Percentiles rank a stretch among this genome's conserved stretches.
Conservation (phyloP, 805 yeast species). For the Isabelozyma pseudorhagii region DNA sequence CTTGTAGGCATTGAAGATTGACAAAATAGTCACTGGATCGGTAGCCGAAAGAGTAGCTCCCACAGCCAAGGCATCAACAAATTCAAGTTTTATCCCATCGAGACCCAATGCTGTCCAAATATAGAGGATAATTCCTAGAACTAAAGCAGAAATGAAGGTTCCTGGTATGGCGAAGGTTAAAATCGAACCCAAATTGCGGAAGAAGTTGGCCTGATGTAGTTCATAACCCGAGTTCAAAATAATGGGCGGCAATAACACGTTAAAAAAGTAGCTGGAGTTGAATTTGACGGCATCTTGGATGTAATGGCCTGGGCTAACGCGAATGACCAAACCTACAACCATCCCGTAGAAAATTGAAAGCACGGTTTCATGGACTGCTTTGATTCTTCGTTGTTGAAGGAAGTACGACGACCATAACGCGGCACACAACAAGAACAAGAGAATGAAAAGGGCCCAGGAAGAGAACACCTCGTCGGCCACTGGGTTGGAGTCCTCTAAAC, state of each 20-base stretch:
- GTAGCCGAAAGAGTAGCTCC: constrained; percentile 98
- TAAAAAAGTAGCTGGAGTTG: constrained; percentile 91
- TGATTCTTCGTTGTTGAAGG: constrained; percentile 84
- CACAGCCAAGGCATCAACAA: constrained; percentile 95
- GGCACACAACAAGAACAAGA: constrained; percentile 72
- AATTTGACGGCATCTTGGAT: constrained; percentile 96
- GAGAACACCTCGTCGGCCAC: constrained; percentile 93
- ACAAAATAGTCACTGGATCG: constrained; percentile 95
- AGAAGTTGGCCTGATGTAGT: constrained; percentile 91
- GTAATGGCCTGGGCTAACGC: constrained; percentile 93
- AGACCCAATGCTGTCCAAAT: constrained; percentile 90
- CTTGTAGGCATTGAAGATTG: constrained; percentile 94
- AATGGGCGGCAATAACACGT: constrained; percentile 91
- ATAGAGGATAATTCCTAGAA: constrained; percentile 81
- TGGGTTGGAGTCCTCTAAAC: constrained; percentile 67
- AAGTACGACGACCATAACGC: constrained; percentile 96
- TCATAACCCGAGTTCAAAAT: constrained; percentile 96
- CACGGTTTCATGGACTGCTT: constrained; percentile 97
- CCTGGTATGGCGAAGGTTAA: constrained; percentile 96
- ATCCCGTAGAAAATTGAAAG: constrained; percentile 94
- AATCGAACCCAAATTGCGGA: constrained; percentile 86
- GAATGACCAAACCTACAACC: constrained; percentile 88
- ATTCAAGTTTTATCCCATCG: constrained; percentile 83
- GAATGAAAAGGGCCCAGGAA: constrained; percentile 94
- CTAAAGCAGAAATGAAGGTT: constrained; percentile 87